Evolutionary conservation across 2,329 filamentous ascomycete genomes (phyloP), one percentile per base, ranked within the genome.

Genomic region (Trichoderma citrinoviride): DNA sequence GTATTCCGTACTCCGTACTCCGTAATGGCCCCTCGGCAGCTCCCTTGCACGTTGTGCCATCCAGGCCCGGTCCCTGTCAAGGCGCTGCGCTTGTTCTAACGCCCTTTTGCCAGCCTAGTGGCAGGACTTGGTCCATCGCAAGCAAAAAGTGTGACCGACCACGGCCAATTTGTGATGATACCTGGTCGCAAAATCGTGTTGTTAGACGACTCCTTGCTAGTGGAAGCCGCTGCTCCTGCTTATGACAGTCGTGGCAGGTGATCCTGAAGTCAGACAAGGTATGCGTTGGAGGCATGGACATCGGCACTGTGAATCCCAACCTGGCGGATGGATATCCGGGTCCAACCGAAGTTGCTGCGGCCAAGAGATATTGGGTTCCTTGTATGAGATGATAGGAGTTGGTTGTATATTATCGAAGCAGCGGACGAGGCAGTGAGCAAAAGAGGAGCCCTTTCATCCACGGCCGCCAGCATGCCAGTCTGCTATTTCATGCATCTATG

Each of bases 11-110:
- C 58, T 61, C 58, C 58, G 58, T 61, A 61, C 33, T 37, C 33
- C 33, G 33, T 37, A 37, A 37, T 37, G 33, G 47, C 52, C 65
- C 67, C 62, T 70, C 70, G 70, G 69, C 68, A 70, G 68, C 68
- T 69, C 60, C 69, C 69, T 67, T 65, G 53, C 61, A 47, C 56
- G 29, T 43, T 49, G 49, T 47, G 53, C 47, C 56, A 43, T 33
- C 55, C 55, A 52, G 43, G 58, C 50, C 33, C 21, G 50, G 47
- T 44, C 55, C 63, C 57, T 61, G 63, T 61, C 57, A 25, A 49
- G 50, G 46, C 44, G 44, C n/a, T 49, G 47, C 61, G 50, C 55
- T 65, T 56, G 63, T 57, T 58, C 57, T 37, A 55, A 63, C 64
- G 57, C 50, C 57, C 50, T 56, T 58, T 19, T 52, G 33, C 37